Evolutionary conservation across 805 yeast genomes (phyloP).

Genomic region (Zygoascus flipseniorum): DNA sequence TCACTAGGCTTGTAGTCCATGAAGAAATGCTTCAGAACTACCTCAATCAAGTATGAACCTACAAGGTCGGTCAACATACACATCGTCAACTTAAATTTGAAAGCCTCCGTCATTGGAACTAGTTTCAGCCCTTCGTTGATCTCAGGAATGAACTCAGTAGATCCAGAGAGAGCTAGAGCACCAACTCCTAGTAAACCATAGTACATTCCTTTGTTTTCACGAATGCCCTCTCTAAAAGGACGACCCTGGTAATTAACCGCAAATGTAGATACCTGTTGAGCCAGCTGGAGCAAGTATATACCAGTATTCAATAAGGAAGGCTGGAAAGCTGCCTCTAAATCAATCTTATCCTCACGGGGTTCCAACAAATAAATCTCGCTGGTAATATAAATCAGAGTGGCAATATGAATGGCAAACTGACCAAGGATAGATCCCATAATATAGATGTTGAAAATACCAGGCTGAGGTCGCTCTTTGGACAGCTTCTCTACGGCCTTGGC

Average conservation of each 20-base stretch:
- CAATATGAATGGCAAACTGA: slow-evolving; percentile 89
- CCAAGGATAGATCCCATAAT: slow-evolving; percentile 97
- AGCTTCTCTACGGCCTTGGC: slow-evolving; percentile 85
- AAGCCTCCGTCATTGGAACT: slow-evolving; percentile 70
- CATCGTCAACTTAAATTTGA: slow-evolving; percentile 69
- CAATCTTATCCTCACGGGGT: slow-evolving; percentile 87
- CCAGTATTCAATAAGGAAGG: slow-evolving; percentile 95
- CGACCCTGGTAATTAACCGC: slow-evolving; percentile 96
- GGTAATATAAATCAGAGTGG: slow-evolving; percentile 74
- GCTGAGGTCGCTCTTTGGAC: slow-evolving; percentile 92
- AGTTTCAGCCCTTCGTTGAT: slow-evolving; percentile 85
- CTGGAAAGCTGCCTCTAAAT: slow-evolving; percentile 75
- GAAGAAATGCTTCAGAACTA: slow-evolving; percentile 67
- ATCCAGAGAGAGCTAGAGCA: slow-evolving; percentile 77
- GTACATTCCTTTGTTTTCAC: slow-evolving; percentile 92
- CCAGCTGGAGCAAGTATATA: slow-evolving; percentile 85
- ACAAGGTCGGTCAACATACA: slow-evolving; percentile 70
- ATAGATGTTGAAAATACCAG: slow-evolving; percentile 89
- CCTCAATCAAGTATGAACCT: slow-evolving; percentile 69
- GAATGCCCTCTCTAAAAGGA: slow-evolving; percentile 88
- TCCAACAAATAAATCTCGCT: slow-evolving; percentile 76
- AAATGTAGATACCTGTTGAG: slow-evolving; percentile 95
- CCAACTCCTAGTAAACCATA: slow-evolving; percentile 91
- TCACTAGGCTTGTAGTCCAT: slow-evolving; percentile 91
- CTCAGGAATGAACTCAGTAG: slow-evolving; percentile 93